Conservation (phyloP, 2,329 filamentous ascomycete species). For the Xylariales sp. region DNA sequence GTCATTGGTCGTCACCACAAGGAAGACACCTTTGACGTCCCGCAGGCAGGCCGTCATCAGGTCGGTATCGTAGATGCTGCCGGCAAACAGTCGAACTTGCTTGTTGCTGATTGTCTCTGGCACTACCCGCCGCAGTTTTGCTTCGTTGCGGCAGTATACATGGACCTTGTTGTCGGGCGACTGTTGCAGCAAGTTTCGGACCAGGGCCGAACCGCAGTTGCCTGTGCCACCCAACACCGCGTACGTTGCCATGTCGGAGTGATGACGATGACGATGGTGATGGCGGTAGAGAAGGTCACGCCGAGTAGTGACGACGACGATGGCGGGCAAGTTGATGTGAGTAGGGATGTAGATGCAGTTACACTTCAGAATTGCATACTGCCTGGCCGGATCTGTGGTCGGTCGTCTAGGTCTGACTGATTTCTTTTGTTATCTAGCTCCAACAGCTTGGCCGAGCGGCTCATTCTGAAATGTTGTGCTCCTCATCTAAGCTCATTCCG, state of each 20-base stretch:
- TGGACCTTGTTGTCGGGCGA: conserved; percentile 27
- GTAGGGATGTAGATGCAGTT: too few species aligned
- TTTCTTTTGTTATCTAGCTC: neutral
- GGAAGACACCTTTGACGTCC: conserved; percentile 33
- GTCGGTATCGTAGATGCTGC: conserved; percentile 33
- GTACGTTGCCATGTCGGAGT: conserved; percentile 23
- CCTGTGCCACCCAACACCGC: conserved; percentile 39
- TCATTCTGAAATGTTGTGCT: too few species aligned
- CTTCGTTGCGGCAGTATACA: conserved; percentile 38
- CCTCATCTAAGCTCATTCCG: too few species aligned
- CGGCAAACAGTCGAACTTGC: conserved; percentile 35
- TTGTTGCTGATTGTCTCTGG: conserved; percentile 28
- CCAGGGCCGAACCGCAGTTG: conserved; percentile 36
- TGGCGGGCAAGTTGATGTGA: too few species aligned
- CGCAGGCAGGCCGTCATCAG: conserved; percentile 33
- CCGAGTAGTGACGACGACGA: too few species aligned
- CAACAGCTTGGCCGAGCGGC: neutral
- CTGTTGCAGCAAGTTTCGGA: conserved; percentile 33
- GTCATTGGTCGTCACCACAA: conserved; percentile 34
- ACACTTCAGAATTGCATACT: neutral
- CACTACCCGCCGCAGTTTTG: conserved; percentile 31
- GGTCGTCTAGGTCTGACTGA: neutral
- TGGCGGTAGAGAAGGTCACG: too few species aligned
- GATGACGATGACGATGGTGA: too few species aligned
- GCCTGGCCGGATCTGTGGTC: too few species aligned